Percentiles rank a stretch among this genome's conserved stretches.
phyloP scores from a whole-genome alignment of 768 basidiomycete species.

The Mycena albidolilacea region DNA sequence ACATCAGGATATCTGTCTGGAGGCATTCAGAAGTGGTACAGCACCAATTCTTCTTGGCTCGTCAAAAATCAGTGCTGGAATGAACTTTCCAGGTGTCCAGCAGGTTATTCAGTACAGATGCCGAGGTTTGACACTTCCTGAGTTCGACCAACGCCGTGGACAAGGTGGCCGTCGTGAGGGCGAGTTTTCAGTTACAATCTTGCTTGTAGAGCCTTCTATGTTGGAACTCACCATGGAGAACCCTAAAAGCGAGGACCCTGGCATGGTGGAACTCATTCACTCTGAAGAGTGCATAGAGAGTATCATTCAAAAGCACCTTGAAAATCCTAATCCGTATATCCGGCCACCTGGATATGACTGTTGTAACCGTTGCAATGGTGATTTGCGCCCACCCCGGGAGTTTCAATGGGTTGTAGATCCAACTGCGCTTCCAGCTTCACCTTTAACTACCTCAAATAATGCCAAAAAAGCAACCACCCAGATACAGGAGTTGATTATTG shows the following conservation, averaged over 20 bases:
- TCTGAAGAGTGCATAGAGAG: constrained; percentile 6
- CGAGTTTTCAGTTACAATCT: constrained; percentile 3
- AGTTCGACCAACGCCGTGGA: constrained; percentile 36
- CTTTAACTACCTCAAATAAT: neutral
- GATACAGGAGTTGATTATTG: neutral
- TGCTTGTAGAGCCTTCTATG: constrained; percentile 21
- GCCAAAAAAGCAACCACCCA: neutral
- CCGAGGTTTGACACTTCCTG: constrained; percentile 32
- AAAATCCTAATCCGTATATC: neutral
- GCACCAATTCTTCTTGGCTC: constrained; percentile 14
- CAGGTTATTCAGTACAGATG: constrained; percentile 36
- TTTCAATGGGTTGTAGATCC: constrained; percentile 21
- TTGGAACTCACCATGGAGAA: too few species aligned
- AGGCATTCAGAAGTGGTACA: constrained; percentile 34
- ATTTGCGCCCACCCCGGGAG: neutral
- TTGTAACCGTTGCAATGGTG: constrained; percentile 35
- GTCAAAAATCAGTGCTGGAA: constrained; percentile 22
- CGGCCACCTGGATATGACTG: neutral
- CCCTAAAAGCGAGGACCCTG: constrained; percentile 2
- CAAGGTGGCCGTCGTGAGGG: neutral
- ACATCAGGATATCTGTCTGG: constrained; percentile 38
- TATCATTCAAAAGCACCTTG: constrained; percentile 27
- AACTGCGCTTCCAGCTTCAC: too few species aligned
- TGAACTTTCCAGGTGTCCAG: constrained; percentile 39
- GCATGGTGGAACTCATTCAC: constrained; percentile 19